These are phyloP conservation scores for Xerocomus nothofagi DNA, from an alignment of 1,284 basidiomycete species.

Conservation along the genomic window DNA sequence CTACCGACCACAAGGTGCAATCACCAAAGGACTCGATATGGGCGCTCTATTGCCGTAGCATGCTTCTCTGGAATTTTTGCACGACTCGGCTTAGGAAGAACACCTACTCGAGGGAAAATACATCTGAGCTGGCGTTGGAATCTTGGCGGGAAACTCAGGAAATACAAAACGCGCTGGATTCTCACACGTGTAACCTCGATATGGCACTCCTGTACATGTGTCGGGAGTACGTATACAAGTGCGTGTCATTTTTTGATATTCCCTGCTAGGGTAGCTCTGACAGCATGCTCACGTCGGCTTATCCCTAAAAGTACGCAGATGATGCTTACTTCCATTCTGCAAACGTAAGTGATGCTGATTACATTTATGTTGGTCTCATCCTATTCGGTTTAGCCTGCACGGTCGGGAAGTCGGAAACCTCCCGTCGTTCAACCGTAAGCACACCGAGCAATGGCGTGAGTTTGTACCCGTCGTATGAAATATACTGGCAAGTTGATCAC, in stretches of 20 bases:
- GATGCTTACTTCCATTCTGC: slow-evolving; percentile 61
- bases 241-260: slow-evolving; percentile 35
- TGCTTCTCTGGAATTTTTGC: slow-evolving; percentile 75
- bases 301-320: slow-evolving; percentile 56
- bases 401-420: slow-evolving; percentile 40
- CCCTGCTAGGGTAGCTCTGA: slow-evolving; percentile 10
- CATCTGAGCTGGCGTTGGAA: slow-evolving; percentile 58
- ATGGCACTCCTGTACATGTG: slow-evolving; percentile 63
- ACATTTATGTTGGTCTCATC: background rate
- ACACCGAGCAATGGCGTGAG: slow-evolving; percentile 76
- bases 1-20: slow-evolving; percentile 39
- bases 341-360: slow-evolving; percentile 49
- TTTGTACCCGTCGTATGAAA: slow-evolving; percentile 19
- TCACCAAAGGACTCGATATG: slow-evolving; percentile 73
- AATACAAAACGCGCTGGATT: slow-evolving; percentile 63
- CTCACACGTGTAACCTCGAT: slow-evolving; percentile 68
- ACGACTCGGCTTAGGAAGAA: slow-evolving; percentile 49
- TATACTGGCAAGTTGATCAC: slow-evolving; percentile 9
- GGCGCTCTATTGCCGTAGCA: slow-evolving; percentile 75
- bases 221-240: slow-evolving; percentile 76
- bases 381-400: slow-evolving; percentile 41
- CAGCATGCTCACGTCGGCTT: slow-evolving; percentile 16
- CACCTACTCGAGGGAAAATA: slow-evolving; percentile 46
- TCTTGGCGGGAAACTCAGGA: slow-evolving; percentile 61
- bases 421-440: slow-evolving; percentile 56